Percentiles rank a stretch among this genome's conserved stretches.
These are phyloP conservation scores for Verticillium nonalfalfae DNA, from an alignment of 2,329 filamentous ascomycete species.

Conservation along the genomic window DNA sequence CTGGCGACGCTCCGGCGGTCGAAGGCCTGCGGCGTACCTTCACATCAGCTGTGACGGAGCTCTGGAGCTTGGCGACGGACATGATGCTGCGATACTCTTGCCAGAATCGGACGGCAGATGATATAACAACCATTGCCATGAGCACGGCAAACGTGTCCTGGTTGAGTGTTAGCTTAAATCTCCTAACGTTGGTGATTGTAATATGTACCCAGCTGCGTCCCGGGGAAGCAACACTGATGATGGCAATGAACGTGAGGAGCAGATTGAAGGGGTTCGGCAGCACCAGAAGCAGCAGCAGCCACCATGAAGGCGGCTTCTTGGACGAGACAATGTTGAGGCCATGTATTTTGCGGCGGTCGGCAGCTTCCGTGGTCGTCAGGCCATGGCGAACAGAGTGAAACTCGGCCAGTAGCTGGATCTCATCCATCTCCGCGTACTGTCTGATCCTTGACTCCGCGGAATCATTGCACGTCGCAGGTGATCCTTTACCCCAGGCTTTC, in stretches of 20 bases:
- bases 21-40: slow-evolving; percentile 11
- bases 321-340: slow-evolving; percentile 17
- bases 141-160: slow-evolving; percentile 13
- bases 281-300: slow-evolving; percentile 16
- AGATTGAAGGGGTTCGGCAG: slow-evolving; percentile 20
- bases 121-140: slow-evolving; percentile 18
- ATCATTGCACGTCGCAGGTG: neutral
- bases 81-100: slow-evolving; percentile 19
- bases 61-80: slow-evolving; percentile 17
- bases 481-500: neutral
- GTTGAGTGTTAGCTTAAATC: neutral
- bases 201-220: slow-evolving; percentile 7
- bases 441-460: slow-evolving; percentile 13
- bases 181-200: neutral
- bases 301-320: slow-evolving; percentile 18
- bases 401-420: slow-evolving; percentile 12
- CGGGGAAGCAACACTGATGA: slow-evolving; percentile 17
- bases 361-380: slow-evolving; percentile 14
- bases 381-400: slow-evolving; percentile 13
- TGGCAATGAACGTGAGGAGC: slow-evolving; percentile 15
- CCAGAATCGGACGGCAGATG: slow-evolving; percentile 19
- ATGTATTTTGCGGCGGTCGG: slow-evolving; percentile 12
- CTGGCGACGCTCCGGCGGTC: neutral
- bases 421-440: slow-evolving; percentile 13
- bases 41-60: slow-evolving; percentile 15